Percentiles rank a stretch among this genome's conserved stretches.
Conservation (phyloP, 768 basidiomycete genomes). For the Mycena chlorophos region DNA sequence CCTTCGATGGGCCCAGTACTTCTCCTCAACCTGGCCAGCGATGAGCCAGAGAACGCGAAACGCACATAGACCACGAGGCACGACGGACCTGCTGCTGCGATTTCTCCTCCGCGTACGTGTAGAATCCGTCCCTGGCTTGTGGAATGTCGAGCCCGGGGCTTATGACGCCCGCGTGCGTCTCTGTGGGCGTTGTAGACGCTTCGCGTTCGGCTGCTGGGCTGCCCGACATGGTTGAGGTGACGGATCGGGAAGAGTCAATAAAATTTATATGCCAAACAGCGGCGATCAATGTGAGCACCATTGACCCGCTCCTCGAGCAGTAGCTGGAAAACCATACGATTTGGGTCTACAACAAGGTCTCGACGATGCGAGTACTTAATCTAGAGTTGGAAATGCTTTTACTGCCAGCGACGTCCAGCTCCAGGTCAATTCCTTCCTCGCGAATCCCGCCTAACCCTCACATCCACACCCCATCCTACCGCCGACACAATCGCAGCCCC, state of each 20-base stretch:
- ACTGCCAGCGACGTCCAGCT: too few species aligned
- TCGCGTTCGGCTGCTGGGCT: not conserved
- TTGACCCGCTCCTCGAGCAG: too few species aligned
- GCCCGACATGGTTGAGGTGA: not conserved
- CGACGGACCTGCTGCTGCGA: conserved; percentile 66
- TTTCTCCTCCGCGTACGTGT: conserved; percentile 79
- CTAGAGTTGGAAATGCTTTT: too few species aligned
- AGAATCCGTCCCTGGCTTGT: conserved; percentile 70
- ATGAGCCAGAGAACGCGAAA: not conserved
- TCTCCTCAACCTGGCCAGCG: conserved; percentile 70
- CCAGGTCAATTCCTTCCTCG: too few species aligned
- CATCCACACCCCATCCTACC: conserved; percentile 26
- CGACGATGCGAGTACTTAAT: too few species aligned
- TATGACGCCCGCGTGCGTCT: not conserved
- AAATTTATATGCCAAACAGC: not conserved
- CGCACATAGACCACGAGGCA: conserved; percentile 9
- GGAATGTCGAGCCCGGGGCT: conserved; percentile 38
- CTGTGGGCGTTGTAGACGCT: not conserved
- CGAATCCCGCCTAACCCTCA: too few species aligned
- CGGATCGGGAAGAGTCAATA: not conserved
- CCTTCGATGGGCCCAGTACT: conserved; percentile 65
- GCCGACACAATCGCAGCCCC: conserved; percentile 26
- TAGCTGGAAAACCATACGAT: too few species aligned
- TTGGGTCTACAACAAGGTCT: too few species aligned
- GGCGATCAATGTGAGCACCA: not conserved